phyloP scores from a whole-genome alignment of 2,329 filamentous ascomycete species.

The Aspergillus pseudoglaucus region DNA sequence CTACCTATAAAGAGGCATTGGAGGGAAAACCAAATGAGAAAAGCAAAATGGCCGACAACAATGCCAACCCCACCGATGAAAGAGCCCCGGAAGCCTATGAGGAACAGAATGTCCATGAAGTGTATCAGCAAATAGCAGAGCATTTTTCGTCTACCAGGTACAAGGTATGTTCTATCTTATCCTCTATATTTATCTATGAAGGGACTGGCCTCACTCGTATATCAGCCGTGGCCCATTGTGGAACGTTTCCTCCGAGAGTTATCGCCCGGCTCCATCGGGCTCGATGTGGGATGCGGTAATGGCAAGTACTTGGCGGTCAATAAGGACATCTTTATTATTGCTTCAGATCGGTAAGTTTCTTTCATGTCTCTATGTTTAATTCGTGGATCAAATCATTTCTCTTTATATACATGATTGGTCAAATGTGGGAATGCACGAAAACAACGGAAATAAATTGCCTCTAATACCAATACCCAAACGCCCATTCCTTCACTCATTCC shows the following conservation, averaged over 20 bases:
- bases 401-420: background rate
- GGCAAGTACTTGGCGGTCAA: constrained; percentile 90
- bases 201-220: background rate
- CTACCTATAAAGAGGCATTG: background rate
- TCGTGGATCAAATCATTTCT: constrained; percentile 9
- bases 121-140: constrained; percentile 61
- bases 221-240: constrained; percentile 83
- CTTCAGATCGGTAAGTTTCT: constrained; percentile 68
- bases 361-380: constrained; percentile 35
- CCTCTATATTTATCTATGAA: background rate
- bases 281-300: constrained; percentile 94
- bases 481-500: constrained; percentile 7
- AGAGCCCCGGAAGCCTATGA: constrained; percentile 56
- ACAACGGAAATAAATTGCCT: background rate
- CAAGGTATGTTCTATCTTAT: constrained; percentile 46
- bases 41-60: constrained; percentile 6
- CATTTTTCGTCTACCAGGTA: constrained; percentile 51
- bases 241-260: constrained; percentile 66
- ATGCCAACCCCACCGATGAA: background rate
- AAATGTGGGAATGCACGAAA: background rate
- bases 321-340: constrained; percentile 68
- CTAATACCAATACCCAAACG: constrained; percentile 3
- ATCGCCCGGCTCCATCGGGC: constrained; percentile 65
- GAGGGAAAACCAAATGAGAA: background rate
- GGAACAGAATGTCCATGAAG: constrained; percentile 76